Base-by-base conservation (phyloP, 1,284 basidiomycete species). In the Takashimella koratensis region DNA sequence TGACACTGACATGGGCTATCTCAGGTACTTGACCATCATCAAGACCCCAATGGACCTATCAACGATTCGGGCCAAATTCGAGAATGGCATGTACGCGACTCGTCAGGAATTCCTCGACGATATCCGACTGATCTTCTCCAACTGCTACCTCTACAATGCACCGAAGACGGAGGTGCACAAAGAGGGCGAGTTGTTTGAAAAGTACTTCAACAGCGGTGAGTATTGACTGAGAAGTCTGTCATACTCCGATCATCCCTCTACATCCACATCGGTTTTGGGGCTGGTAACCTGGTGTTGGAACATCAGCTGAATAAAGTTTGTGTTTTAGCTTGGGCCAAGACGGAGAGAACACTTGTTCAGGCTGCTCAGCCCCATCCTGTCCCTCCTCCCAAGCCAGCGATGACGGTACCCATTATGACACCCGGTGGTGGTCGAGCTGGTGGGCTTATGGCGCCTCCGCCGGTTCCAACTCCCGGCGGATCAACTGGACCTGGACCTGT, bases 1-100 rank as follows among this genome's bases (percentile, higher is more conserved):
- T n/a, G n/a, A n/a, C n/a, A n/a, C n/a, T n/a, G n/a, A n/a, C n/a
- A n/a, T n/a, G n/a, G n/a, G n/a, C n/a, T n/a, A n/a, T n/a, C n/a
- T n/a, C 59, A 92, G 90, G 61, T 98, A 98, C 74, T 91, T 92
- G 65, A 84, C 88, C 49, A 78, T 95, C 54, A 88, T 99, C 76
- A 88, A 89, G 71, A 80, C 87, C 13, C 95, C 96, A 0, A 98
- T 99, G 90, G 95, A 99, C 71, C 79, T 98, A 12, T 86, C 85
- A 47, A 94, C 92, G 0, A 89, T 96, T 78, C 80, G 81, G 20
- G 88, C 88, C 51, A 98, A 96, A 75, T 78, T 98, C 22, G 86
- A 91, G 65, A 84, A 82, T 56, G 92, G 92, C 0, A 65, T 73
- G 47, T 98, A 98, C 78, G 82, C 84, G 57, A 84, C 89, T 65